These are phyloP conservation scores for Coemansia sp. DNA, from an alignment of 192 early-diverging fungal species.

Conservation along the genomic window DNA sequence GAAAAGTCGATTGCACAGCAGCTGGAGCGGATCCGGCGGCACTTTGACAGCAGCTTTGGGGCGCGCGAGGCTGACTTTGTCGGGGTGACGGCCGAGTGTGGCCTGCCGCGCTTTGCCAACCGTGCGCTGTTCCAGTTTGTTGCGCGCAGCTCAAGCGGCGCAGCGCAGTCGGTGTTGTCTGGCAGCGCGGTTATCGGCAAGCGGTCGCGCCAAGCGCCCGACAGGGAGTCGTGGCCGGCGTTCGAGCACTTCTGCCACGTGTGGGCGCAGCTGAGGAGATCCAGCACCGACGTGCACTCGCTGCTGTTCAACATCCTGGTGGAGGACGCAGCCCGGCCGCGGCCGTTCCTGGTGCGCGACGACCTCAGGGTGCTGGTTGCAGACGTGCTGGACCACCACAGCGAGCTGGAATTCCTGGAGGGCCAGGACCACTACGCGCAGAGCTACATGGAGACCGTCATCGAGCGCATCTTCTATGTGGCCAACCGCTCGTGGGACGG, in stretches of 20 bases:
- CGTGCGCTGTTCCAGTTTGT: conserved; percentile 60
- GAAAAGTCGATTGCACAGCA: conserved; percentile 25
- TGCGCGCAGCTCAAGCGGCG: conserved; percentile 16
- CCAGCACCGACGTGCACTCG: conserved; percentile 48
- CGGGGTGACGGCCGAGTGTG: conserved; percentile 57
- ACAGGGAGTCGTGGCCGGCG: conserved; percentile 39
- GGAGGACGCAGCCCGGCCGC: conserved; percentile 41
- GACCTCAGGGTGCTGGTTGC: conserved; percentile 71
- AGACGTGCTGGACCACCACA: conserved; percentile 86
- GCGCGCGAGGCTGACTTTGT: conserved; percentile 55
- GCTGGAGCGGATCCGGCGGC: conserved; percentile 30
- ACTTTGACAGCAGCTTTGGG: conserved; percentile 53
- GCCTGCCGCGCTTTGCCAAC: conserved; percentile 68
- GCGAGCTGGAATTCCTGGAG: conserved; percentile 82
- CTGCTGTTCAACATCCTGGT: conserved; percentile 62
- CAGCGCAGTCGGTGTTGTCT: conserved; percentile 4
- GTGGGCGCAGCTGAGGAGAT: conserved; percentile 52
- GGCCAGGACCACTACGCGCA: conserved; percentile 79
- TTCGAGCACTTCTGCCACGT: conserved; percentile 26
- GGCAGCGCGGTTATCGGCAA: conserved; percentile 34
- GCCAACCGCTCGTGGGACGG: conserved; percentile 66
- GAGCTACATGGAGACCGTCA: conserved; percentile 89
- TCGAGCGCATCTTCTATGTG: conserved; percentile 82
- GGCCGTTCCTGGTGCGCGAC: conserved; percentile 56
- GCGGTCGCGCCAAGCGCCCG: conserved; percentile 35